Evolutionary conservation across 2,329 filamentous ascomycete species (phyloP).

Genomic region (Ascochyta lentis): DNA sequence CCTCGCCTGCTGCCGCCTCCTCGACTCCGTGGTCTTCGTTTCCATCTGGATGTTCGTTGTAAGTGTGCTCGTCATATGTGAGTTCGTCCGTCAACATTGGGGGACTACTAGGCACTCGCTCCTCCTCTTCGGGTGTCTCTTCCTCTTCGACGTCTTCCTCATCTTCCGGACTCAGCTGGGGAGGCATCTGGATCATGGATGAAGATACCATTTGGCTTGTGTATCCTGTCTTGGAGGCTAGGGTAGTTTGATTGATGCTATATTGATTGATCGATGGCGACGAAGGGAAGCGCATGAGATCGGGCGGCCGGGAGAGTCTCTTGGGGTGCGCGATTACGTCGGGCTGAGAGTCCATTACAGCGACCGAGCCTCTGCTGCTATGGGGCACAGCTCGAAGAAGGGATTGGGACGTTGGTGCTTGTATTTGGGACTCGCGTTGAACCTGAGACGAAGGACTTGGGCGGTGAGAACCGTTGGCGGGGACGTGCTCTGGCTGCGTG

Average conservation of each 20-base stretch:
- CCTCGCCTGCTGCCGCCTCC: conserved; percentile 27
- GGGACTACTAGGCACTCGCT: conserved; percentile 48
- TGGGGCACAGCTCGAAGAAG: conserved; percentile 24
- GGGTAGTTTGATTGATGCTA: conserved; percentile 46
- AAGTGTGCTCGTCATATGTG: conserved; percentile 35
- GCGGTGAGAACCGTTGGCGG: conserved; percentile 27
- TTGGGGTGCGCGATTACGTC: conserved; percentile 35
- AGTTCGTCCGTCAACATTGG: conserved; percentile 33
- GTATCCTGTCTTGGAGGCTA: conserved; percentile 36
- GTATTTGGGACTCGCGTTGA: conserved; percentile 28
- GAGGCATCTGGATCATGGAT: conserved; percentile 42
- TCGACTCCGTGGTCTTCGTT: conserved; percentile 28
- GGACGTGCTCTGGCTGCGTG: conserved; percentile 30
- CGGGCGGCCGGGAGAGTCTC: conserved; percentile 34
- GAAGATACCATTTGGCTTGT: conserved; percentile 43
- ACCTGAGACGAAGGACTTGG: conserved; percentile 29
- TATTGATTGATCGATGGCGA: conserved; percentile 46
- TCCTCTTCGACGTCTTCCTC: conserved; percentile 16
- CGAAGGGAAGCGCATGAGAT: conserved; percentile 43
- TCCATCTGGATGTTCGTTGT: conserved; percentile 28
- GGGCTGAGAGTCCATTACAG: conserved; percentile 57
- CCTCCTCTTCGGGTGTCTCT: conserved; percentile 27
- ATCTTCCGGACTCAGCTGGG: conserved; percentile 25
- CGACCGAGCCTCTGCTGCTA: conserved; percentile 46
- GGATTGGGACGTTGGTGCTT: conserved; percentile 26